Conservation (phyloP, 2,329 filamentous ascomycete genomes). For the Pseudogymnoascus sp. region DNA sequence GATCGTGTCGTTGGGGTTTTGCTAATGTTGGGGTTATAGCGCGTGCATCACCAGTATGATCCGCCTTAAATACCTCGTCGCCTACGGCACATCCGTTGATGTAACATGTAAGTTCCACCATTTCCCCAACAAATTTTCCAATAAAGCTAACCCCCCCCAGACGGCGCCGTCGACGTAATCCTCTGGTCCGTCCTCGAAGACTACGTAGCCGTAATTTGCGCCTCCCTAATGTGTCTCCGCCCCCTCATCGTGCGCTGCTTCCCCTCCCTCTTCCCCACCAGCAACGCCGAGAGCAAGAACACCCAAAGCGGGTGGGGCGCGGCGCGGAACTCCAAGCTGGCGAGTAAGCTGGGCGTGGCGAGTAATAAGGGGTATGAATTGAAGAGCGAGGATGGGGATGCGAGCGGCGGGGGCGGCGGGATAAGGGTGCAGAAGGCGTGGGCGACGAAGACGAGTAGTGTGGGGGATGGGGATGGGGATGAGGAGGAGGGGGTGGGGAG, state of each 20-base stretch:
- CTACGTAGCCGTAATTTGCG: constrained; percentile 34
- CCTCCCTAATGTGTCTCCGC: constrained; percentile 35
- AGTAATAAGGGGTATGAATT: background rate
- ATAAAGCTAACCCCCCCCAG: constrained; percentile 10
- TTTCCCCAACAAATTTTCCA: background rate
- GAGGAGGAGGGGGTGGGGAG: background rate
- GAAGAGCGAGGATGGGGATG: background rate
- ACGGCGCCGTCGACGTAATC: constrained; percentile 26
- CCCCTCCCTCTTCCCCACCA: background rate
- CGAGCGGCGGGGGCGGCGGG: background rate
- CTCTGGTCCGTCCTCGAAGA: constrained; percentile 30
- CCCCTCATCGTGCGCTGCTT: constrained; percentile 27
- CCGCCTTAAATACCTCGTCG: constrained; percentile 53
- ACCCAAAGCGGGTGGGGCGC: background rate
- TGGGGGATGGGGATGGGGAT: background rate
- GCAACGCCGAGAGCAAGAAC: background rate
- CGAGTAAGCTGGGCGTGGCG: background rate
- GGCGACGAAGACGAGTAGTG: background rate
- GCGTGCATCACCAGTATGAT: constrained; percentile 47
- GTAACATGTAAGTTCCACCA: constrained; percentile 17
- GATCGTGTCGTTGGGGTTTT: background rate
- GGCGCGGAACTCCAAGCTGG: background rate
- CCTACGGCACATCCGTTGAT: constrained; percentile 17
- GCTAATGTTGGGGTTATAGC: constrained; percentile 26
- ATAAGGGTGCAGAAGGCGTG: background rate